Base-by-base conservation (phyloP, 192 early-diverging fungal species). In the Coemansia guatemalensis region DNA sequence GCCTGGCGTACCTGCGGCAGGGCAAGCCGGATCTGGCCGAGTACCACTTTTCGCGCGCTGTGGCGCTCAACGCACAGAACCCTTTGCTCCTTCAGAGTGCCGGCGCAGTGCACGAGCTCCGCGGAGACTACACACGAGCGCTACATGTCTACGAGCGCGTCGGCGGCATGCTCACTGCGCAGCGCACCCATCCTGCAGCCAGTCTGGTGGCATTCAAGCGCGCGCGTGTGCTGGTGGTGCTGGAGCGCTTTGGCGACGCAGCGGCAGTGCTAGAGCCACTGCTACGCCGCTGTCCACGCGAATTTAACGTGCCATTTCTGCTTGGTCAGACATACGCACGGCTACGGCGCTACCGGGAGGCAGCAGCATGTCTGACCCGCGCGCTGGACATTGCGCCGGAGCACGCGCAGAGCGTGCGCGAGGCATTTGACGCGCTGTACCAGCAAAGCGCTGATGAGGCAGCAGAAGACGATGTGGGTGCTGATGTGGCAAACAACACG, bases 21-120 rank as follows among this genome's bases (percentile, higher is more conserved):
- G 92, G 91, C 24, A 92, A 95, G 64, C 78, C 78, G 22, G 80
- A 88, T 44, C 58, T 86, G 41, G 89, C 94, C 6, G 88, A 89
- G 58, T 87, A 86, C 52, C 85, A 93, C 67, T 92, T 88, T 68
- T 73, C 81, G 50, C 81, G 83, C 1, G 94, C 95, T 0, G 60
- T 91, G 41, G 71, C 81, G 6, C 85, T 97, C 17, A 94, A 92
- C 62, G 73, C 84, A 1, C 75, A 84, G 44, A 94, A 89, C 60
- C 84, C 89, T 5, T 79, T 94, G 24, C 66, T 94, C 27, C 73
- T 90, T 18, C 87, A 85, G 53, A 87, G 86, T 26, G 73, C 91
- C 0, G 95, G 90, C n/a, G 79, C 83, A 24, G 86, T 94, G 71
- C 83, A 83, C 54, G 89, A 90, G 76, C 83, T 79, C 20, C 74